These are phyloP conservation scores for Neurospora sp. DNA, from an alignment of 495 filamentous ascomycete species.

Conservation along the genomic window DNA sequence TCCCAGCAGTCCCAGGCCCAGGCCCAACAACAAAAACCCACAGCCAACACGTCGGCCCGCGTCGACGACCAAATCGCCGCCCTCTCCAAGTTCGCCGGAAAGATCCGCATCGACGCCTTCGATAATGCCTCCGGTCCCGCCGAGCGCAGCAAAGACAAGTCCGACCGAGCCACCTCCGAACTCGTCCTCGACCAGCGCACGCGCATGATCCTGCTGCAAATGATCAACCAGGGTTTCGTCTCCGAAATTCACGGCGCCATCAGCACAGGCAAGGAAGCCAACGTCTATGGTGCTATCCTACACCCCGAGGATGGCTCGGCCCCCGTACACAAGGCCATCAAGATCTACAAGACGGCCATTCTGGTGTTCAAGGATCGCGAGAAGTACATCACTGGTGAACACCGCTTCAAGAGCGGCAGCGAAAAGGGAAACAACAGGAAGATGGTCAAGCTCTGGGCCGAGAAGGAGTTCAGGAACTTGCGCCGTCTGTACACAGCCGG, in stretches of 20 bases:
- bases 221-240: conserved; percentile 82
- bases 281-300: conserved; percentile 67
- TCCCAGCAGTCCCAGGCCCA: conserved; percentile 6
- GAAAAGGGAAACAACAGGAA: conserved; percentile 86
- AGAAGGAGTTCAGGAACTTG: conserved; percentile 95
- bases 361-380: conserved; percentile 95
- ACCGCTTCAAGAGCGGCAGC: conserved; percentile 62
- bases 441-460: conserved; percentile 97
- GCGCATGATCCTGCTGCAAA: conserved; percentile 86
- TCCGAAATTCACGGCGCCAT: conserved; percentile 81
- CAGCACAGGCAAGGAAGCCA: conserved; percentile 94
- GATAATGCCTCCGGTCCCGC: conserved; percentile 35
- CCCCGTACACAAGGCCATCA: conserved; percentile 61
- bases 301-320: conserved; percentile 26
- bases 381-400: conserved; percentile 87
- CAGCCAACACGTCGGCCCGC: conserved; percentile 62
- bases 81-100: conserved; percentile 75
- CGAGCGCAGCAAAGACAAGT: conserved; percentile 57
- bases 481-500: conserved; percentile 71
- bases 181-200: conserved; percentile 90
- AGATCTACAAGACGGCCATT: conserved; percentile 96
- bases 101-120: conserved; percentile 71
- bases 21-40: conserved; percentile 49
- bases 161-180: conserved; percentile 85
- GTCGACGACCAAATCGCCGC: conserved; percentile 82